These are phyloP conservation scores for Hypoxylon sp. DNA, from an alignment of 2,329 filamentous ascomycete genomes.

Conservation along the genomic window DNA sequence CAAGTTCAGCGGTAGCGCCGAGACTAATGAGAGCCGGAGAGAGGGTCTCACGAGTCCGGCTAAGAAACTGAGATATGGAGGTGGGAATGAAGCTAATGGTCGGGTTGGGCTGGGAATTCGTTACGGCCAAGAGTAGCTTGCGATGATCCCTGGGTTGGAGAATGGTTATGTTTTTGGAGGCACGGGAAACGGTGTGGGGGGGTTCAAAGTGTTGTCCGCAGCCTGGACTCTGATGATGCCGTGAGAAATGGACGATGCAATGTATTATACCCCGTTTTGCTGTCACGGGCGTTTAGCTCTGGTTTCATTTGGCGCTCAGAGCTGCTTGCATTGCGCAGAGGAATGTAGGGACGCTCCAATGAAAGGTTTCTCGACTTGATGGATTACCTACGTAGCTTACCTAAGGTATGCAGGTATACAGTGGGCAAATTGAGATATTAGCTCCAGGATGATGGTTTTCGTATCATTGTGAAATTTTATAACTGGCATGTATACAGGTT, in stretches of 20 bases:
- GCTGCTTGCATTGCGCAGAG: neutral
- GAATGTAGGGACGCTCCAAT: neutral
- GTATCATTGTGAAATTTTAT: neutral
- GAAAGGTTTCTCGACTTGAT: neutral
- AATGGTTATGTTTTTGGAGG: slow-evolving; percentile 1
- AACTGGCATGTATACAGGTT: too few species aligned
- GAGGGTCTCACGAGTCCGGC: slow-evolving; percentile 61
- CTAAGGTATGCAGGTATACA: neutral
- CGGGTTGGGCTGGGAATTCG: slow-evolving; percentile 68
- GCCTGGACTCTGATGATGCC: slow-evolving; percentile 16
- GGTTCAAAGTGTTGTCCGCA: neutral
- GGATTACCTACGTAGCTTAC: slow-evolving; percentile 2
- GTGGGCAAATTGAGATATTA: slow-evolving; percentile 23
- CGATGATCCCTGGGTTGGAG: slow-evolving; percentile 4
- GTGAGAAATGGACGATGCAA: slow-evolving; percentile 20
- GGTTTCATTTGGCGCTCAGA: slow-evolving; percentile 17
- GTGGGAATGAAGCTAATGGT: slow-evolving; percentile 55
- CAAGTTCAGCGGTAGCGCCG: slow-evolving; percentile 59
- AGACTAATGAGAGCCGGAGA: slow-evolving; percentile 51
- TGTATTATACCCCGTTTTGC: slow-evolving; percentile 37
- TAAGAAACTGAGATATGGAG: slow-evolving; percentile 65
- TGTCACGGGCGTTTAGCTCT: slow-evolving; percentile 21
- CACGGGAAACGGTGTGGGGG: neutral
- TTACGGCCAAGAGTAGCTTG: slow-evolving; percentile 53
- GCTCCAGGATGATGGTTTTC: neutral